Evolutionary conservation across 768 basidiomycete genomes (phyloP).

Genomic region (Mycena belliarum): DNA sequence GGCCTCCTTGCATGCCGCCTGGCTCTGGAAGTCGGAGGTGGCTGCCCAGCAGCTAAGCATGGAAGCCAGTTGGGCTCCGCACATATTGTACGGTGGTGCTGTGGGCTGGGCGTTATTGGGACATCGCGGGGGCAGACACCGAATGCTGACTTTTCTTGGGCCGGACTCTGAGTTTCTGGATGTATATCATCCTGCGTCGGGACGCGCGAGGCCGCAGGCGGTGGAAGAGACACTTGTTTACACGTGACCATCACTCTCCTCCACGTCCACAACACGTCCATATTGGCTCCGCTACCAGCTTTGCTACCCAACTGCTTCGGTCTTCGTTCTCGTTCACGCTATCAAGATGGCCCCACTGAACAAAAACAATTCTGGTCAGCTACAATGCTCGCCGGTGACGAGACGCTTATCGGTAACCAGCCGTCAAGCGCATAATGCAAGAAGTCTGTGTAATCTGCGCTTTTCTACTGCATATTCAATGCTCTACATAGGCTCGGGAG

Average conservation of each 20-base stretch:
- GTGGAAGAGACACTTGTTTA: too few relatives aligned
- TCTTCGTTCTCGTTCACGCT: background rate
- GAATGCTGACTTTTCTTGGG: constrained; percentile 65
- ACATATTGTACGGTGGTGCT: constrained; percentile 55
- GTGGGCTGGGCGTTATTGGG: constrained; percentile 5
- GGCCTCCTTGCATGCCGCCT: constrained; percentile 53
- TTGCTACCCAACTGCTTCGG: background rate
- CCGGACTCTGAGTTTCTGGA: constrained; percentile 78
- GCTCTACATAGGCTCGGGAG: constrained; percentile 57
- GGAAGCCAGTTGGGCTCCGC: constrained; percentile 65
- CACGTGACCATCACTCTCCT: constrained; percentile 1
- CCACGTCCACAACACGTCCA: constrained; percentile 8
- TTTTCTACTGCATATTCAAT: background rate
- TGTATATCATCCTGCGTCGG: constrained; percentile 54
- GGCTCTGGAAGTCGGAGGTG: constrained; percentile 58
- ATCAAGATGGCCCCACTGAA: constrained; percentile 50
- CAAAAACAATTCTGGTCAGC: constrained; percentile 86
- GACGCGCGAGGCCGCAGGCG: background rate
- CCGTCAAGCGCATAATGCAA: constrained; percentile 96
- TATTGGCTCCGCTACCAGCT: too few relatives aligned
- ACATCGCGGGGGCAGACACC: background rate
- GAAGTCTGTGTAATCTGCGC: constrained; percentile 40
- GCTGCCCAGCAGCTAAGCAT: constrained; percentile 92
- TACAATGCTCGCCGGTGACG: background rate
- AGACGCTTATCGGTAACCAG: constrained; percentile 36